phyloP scores from a whole-genome alignment of 345 rosid genomes.

The Eucalyptus brandiana region DNA sequence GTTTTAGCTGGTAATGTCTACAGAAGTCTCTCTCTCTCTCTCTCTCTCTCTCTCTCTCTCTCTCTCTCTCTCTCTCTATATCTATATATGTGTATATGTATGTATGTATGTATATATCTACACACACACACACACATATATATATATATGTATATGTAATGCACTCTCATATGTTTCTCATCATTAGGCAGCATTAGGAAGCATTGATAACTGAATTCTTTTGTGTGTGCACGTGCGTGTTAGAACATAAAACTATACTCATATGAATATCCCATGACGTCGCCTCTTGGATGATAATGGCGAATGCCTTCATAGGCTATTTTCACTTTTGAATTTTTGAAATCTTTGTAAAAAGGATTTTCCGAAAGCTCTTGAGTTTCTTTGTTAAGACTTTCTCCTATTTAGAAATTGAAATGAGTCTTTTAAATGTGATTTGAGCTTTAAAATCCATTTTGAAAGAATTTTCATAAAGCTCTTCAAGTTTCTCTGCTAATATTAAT shows the following conservation, averaged over 20 bases:
- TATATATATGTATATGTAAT: background rate
- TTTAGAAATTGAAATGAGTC: background rate
- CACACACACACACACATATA: no score
- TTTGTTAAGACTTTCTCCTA: background rate
- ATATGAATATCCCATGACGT: background rate
- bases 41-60: no score
- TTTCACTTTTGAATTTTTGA: background rate
- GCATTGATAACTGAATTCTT: background rate
- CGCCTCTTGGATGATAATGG: background rate
- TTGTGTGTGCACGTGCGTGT: background rate
- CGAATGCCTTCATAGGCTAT: background rate
- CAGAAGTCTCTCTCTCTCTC: background rate
- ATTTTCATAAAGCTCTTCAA: background rate
- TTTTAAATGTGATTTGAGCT: background rate
- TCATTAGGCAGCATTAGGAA: background rate
- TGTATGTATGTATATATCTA: no score
- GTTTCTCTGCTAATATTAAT: background rate
- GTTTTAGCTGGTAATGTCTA: constrained; percentile 71
- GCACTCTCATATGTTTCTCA: background rate
- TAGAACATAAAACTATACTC: background rate
- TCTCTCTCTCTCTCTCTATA: no score
- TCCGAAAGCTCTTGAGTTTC: background rate
- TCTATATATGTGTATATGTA: no score
- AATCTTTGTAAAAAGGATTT: background rate
- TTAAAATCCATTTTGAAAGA: background rate